Conservation (phyloP, 495 filamentous ascomycete genomes). For the Lichenothelia convexa region DNA sequence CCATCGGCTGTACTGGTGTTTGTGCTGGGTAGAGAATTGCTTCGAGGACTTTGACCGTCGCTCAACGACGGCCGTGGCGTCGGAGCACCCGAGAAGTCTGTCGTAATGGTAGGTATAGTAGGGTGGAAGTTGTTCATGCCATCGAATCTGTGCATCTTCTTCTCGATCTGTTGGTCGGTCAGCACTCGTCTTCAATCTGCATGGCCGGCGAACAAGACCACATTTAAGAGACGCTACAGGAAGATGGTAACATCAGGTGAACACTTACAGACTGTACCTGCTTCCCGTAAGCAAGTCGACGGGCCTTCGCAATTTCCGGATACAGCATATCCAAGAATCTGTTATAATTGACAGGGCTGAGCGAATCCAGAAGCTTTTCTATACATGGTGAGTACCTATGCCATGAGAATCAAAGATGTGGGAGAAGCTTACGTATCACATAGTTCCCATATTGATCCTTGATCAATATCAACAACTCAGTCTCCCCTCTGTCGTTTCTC, state of each 20-base stretch:
- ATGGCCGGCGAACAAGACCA: no score
- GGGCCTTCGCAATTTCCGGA: slow-evolving; percentile 51
- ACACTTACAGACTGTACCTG: no score
- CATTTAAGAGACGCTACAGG: no score
- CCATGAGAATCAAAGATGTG: background rate
- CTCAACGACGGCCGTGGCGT: slow-evolving; percentile 42
- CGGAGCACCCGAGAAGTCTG: slow-evolving; percentile 27
- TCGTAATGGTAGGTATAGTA: slow-evolving; percentile 21
- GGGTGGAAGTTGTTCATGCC: slow-evolving; percentile 8
- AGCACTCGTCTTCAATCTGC: no score
- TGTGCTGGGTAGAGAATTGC: slow-evolving; percentile 39
- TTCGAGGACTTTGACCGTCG: slow-evolving; percentile 47
- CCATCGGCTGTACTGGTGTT: slow-evolving; percentile 34
- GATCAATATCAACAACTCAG: slow-evolving; percentile 55
- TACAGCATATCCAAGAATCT: slow-evolving; percentile 54
- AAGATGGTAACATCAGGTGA: no score
- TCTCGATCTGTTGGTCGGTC: slow-evolving; percentile 21
- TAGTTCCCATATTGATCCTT: slow-evolving; percentile 93
- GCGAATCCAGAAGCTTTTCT: slow-evolving; percentile 39
- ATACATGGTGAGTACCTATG: background rate
- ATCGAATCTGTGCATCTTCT: slow-evolving; percentile 20
- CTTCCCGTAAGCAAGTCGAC: slow-evolving; percentile 58
- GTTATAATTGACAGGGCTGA: slow-evolving; percentile 45
- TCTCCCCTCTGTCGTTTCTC: slow-evolving; percentile 42
- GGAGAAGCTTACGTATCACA: slow-evolving; percentile 67